Evolutionary conservation across 495 filamentous ascomycete genomes (phyloP).

Genomic region (Podospora appendiculata): DNA sequence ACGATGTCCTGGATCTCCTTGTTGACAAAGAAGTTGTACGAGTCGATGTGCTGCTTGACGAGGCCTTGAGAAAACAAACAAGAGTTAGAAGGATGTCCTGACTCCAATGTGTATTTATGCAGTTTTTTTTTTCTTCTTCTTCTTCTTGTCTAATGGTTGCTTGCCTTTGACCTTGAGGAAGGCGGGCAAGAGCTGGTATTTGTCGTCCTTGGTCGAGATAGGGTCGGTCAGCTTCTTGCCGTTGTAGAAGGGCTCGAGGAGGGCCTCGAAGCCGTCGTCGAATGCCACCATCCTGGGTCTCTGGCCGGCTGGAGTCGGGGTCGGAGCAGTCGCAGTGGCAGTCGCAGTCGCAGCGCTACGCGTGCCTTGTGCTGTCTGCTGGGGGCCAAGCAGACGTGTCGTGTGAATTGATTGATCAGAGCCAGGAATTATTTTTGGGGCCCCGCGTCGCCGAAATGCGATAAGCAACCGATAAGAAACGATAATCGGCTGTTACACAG

Average conservation of each 20-base stretch:
- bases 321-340: too few relatives aligned
- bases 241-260: constrained; percentile 92
- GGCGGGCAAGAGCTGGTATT: constrained; percentile 92
- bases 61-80: too few relatives aligned
- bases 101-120: too few relatives aligned
- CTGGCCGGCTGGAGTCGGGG: not conserved
- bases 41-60: constrained; percentile 74
- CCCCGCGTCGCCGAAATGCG: not conserved
- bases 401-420: not conserved
- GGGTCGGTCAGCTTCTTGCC: constrained; percentile 89
- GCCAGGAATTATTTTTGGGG: constrained; percentile 6
- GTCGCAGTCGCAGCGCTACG: too few relatives aligned
- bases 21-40: constrained; percentile 95
- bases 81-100: constrained; percentile 1
- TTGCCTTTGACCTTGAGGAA: constrained; percentile 94
- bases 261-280: constrained; percentile 67
- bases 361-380: not conserved
- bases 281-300: constrained; percentile 28
- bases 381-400: constrained; percentile 9
- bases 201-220: constrained; percentile 85
- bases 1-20: constrained; percentile 95
- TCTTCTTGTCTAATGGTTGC: too few relatives aligned
- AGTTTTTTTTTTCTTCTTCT: too few relatives aligned
- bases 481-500: too few relatives aligned
- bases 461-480: not conserved